Conservation (phyloP, 352 stramenopile species). For the Poterioochromonas sp. region DNA sequence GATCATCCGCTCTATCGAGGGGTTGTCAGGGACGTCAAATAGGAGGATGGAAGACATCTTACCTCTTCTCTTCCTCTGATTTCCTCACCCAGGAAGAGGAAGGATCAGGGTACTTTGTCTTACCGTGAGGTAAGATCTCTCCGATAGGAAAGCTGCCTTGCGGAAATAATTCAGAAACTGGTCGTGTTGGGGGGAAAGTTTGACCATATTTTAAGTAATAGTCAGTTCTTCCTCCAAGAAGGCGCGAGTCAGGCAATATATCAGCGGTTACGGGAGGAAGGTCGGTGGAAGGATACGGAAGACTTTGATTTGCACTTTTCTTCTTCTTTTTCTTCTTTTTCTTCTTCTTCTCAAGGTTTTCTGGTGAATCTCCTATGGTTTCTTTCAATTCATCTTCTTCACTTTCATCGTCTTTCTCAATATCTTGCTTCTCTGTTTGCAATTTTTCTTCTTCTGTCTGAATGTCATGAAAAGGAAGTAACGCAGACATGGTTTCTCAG, state of each 20-base stretch:
- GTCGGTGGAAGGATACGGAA: not conserved
- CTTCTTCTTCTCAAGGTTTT: constrained; percentile 23
- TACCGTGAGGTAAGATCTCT: constrained; percentile 75
- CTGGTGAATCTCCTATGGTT: not conserved
- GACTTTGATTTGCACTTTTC: constrained; percentile 59
- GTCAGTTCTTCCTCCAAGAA: constrained; percentile 46
- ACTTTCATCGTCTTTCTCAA: constrained; percentile 42
- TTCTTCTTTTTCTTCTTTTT: constrained; percentile 68
- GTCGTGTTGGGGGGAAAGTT: constrained; percentile 85
- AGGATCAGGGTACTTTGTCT: constrained; percentile 59
- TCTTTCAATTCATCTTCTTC: constrained; percentile 38
- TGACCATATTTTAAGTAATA: constrained; percentile 65
- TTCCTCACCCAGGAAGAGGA: constrained; percentile 73
- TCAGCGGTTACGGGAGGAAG: constrained; percentile 19
- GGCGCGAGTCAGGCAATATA: constrained; percentile 42
- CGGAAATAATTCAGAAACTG: constrained; percentile 62
- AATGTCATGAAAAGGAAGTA: no score
- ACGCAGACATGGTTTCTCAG: no score
- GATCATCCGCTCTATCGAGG: not conserved
- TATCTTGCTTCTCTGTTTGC: not conserved
- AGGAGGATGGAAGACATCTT: not conserved
- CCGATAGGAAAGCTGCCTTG: constrained; percentile 73
- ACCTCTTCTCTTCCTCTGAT: constrained; percentile 36
- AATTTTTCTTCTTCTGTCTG: no score
- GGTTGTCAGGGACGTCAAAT: constrained; percentile 4